Evolutionary conservation across 768 basidiomycete genomes (phyloP).

Genomic region (Leccinum variicolor): DNA sequence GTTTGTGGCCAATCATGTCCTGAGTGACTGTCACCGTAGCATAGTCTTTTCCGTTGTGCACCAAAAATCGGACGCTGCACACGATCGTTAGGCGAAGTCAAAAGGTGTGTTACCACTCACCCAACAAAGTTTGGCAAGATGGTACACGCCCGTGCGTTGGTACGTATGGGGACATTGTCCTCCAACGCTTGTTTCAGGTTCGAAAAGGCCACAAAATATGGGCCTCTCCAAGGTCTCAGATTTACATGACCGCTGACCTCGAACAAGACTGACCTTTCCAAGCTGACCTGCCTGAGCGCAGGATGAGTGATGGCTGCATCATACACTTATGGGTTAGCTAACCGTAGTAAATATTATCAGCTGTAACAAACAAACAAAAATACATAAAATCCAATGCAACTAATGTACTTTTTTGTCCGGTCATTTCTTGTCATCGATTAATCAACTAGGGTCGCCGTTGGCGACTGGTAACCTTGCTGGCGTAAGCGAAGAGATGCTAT

Average conservation of each 20-base stretch:
- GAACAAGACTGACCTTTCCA: slow-evolving; percentile 63
- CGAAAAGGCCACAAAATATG: slow-evolving; percentile 92
- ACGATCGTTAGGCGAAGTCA: not conserved
- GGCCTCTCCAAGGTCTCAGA: slow-evolving; percentile 49
- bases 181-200: slow-evolving; percentile 77
- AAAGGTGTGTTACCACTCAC: slow-evolving; percentile 41
- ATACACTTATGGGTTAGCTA: not conserved
- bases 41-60: slow-evolving; percentile 94
- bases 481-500: no score
- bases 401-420: no score
- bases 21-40: slow-evolving; percentile 83
- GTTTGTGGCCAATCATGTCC: slow-evolving; percentile 98
- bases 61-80: slow-evolving; percentile 76
- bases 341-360: not conserved
- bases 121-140: slow-evolving; percentile 96
- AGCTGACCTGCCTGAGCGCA: slow-evolving; percentile 71
- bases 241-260: not conserved
- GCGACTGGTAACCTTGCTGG: no score
- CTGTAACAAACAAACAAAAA: not conserved
- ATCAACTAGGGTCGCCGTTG: no score
- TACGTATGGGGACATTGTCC: slow-evolving; percentile 83
- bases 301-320: slow-evolving; percentile 63
- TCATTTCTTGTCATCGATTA: no score
- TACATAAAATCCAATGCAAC: not conserved
- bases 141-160: slow-evolving; percentile 85